Base-by-base conservation (phyloP, 345 rosid genomes). In the Leavenworthia alabamica region DNA sequence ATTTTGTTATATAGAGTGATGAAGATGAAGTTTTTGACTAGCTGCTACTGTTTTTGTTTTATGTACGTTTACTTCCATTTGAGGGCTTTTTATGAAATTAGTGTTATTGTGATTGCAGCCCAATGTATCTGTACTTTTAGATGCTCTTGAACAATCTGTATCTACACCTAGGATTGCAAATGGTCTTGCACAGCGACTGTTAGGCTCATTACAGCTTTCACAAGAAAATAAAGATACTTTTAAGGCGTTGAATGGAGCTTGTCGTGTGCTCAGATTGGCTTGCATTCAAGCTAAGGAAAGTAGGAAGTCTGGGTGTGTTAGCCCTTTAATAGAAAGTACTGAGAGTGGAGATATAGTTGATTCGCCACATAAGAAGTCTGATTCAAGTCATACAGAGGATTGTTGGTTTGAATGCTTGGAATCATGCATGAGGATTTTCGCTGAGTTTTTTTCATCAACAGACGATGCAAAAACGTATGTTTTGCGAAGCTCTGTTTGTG, bases 111-210 rank as follows among this genome's bases (percentile, higher is more conserved):
- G 66, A 27, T 79, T 77, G 73, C 89, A 91, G 98, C 98, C 95
- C 33, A 92, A 84, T 58, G 52, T 79, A 42, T 83, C 95, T 75
- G 86, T 80, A 68, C 72, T 91, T 29, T 55, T 91, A 80, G 92
- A 86, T 75, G 90, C 98, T 64, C 82, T 91, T 68, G 98, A 91
- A 72, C 81, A 84, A 65, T 91, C 81, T 78, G 81, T 83, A 47
- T 84, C 79, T 62, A 79, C 82, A 68, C 83, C 90, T 33, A 78
- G 73, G 56, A 79, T 84, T 9, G 88, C 88, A n/a, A 47, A 49
- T 43, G 71, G 80, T 79, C 80, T 91, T 73, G 85, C 84, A 44
- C 88, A 74, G 76, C 62, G 87, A 54, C 81, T 91, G 55, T 81
- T 79, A 66, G 81, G 75, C 19, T 75, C 87, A 70, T 70, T 91